A percentile compares a stretch with the other conserved stretches of the same genome.
phyloP scores from a whole-genome alignment of 2,329 filamentous ascomycete species.

The Didymella exigua region DNA sequence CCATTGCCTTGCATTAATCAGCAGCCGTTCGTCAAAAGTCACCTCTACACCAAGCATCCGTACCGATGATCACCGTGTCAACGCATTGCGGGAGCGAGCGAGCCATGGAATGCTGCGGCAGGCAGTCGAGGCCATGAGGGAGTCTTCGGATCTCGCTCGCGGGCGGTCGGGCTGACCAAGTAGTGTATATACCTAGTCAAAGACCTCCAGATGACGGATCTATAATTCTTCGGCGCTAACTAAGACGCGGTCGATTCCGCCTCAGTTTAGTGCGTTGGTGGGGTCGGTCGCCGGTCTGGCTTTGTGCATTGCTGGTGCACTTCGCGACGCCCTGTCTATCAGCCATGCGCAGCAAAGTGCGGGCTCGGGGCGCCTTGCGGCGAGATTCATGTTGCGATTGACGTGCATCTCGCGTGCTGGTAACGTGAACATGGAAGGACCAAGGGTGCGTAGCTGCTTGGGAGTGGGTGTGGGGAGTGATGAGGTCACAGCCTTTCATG shows the following conservation, averaged over 20 bases:
- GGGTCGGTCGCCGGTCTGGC: slow-evolving; percentile 25
- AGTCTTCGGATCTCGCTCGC: slow-evolving; percentile 13
- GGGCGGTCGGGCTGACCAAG: slow-evolving; percentile 19
- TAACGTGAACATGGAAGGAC: slow-evolving; percentile 20
- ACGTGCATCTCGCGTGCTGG: slow-evolving; percentile 20
- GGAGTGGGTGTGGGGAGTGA: slow-evolving; percentile 21
- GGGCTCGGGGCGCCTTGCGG: neutral
- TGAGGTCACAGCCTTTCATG: slow-evolving; percentile 23
- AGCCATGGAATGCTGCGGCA: slow-evolving; percentile 46
- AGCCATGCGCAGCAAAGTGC: slow-evolving; percentile 5
- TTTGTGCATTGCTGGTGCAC: slow-evolving; percentile 28
- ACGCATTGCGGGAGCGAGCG: slow-evolving; percentile 44
- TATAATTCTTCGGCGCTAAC: slow-evolving; percentile 38
- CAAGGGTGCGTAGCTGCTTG: slow-evolving; percentile 14
- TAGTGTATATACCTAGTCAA: slow-evolving; percentile 29
- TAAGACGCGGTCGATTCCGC: slow-evolving; percentile 28
- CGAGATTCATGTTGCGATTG: slow-evolving; percentile 6
- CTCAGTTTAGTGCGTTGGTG: slow-evolving; percentile 23
- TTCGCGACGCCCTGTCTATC: slow-evolving; percentile 13
- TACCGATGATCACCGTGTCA: slow-evolving; percentile 51
- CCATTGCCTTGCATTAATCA: slow-evolving; percentile 60
- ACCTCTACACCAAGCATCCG: neutral
- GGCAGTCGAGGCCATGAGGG: slow-evolving; percentile 41
- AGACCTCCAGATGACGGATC: slow-evolving; percentile 34
- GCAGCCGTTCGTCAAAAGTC: slow-evolving; percentile 3